Base-by-base conservation (phyloP, 805 yeast species). In the Hanseniaspora occidentalis region DNA sequence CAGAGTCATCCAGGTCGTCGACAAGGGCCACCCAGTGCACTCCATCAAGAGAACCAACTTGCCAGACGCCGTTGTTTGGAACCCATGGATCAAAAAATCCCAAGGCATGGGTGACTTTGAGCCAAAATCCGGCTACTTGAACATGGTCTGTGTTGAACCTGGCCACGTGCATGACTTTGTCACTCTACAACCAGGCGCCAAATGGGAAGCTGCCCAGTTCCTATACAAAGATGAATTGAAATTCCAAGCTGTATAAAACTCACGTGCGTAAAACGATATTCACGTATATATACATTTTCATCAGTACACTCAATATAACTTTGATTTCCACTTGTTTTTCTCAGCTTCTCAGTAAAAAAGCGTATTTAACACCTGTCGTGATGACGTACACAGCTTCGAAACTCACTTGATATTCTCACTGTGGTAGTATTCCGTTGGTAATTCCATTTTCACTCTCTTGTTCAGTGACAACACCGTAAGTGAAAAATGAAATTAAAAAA, bases 131-230 rank as follows among this genome's bases (percentile, higher is more conserved):
- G 97, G 96, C 5, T 92, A 69, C 66, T 70, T 76, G 49, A 67
- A 79, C 36, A 89, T 92, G 97, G 75, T 92, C 43, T 92, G 98
- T 63, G 73, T 92, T 43, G 98, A 92, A 61, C 94, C 96, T 2
- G 98, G 98, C 34, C 70, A 78, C 49, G 97, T 92, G 31, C 69
- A 73, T 43, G 76, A 78, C 36, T 80, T 82, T 54, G 66, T 73
- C 19, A 62, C 59, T 19, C 67, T 92, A 49, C 58, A 64, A 38
- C 79, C 89, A n/a, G 89, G 92, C 40, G 71, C 70, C 45, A 67
- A 67, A 46, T 88, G 95, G 95, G 60, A 62, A 11, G 96, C 77
- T 13, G 62, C 77, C 24, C 95, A 85, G 63, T 71, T 58, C 29
- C 47, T 60, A 24, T 66, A 67, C 48, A 66, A 71, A 42, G 84